A percentile compares a stretch with the other conserved stretches of the same genome.
phyloP scores from a whole-genome alignment of 73 alveolate species.

The Paramecium sonneborni region DNA sequence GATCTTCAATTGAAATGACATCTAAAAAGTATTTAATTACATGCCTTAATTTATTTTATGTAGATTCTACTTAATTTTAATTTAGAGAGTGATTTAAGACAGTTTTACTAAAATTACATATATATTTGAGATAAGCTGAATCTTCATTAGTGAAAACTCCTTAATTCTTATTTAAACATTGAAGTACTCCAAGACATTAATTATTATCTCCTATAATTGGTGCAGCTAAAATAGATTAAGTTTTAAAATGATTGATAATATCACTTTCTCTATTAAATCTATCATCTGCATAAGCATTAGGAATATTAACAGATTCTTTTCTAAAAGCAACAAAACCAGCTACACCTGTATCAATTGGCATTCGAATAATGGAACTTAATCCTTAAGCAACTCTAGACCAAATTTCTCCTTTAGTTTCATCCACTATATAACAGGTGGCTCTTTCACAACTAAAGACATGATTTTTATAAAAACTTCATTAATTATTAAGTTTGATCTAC shows the following conservation, averaged over 20 bases:
- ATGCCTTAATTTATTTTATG: conserved; percentile 45
- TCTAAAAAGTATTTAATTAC: not conserved
- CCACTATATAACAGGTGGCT: conserved; percentile 78
- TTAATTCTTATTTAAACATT: conserved; percentile 62
- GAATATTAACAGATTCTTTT: conserved; percentile 64
- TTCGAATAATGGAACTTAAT: conserved; percentile 68
- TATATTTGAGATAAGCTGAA: conserved; percentile 59
- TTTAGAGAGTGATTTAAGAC: not conserved
- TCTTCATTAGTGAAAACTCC: conserved; percentile 70
- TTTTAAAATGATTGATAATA: conserved; percentile 62
- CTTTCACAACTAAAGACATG: conserved; percentile 76
- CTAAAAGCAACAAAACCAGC: conserved; percentile 74
- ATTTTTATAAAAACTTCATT: not conserved
- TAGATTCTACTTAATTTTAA: conserved; percentile 30
- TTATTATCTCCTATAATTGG: conserved; percentile 66
- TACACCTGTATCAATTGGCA: conserved; percentile 75
- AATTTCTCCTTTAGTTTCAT: conserved; percentile 81
- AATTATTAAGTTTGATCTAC: conserved; percentile 63
- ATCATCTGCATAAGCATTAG: conserved; percentile 74
- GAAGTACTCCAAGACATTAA: conserved; percentile 58
- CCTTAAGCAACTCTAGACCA: conserved; percentile 88
- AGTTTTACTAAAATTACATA: conserved; percentile 8
- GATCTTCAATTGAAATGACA: not conserved
- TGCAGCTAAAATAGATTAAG: conserved; percentile 70
- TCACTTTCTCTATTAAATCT: conserved; percentile 78